phyloP scores from a whole-genome alignment of 306 rosid species.

The Malus sieversii region DNA sequence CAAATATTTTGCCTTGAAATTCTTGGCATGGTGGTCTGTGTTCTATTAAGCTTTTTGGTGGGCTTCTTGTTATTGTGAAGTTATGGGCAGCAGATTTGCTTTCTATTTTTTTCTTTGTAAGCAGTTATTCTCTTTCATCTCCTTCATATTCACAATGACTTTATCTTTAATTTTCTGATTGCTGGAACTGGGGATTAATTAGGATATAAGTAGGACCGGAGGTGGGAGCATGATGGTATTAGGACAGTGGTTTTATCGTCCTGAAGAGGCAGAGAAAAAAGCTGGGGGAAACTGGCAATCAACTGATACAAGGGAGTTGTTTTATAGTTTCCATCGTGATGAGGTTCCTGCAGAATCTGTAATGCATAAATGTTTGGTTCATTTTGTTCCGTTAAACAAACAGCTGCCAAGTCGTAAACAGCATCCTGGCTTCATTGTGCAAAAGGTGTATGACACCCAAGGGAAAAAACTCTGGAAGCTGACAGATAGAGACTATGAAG shows the following conservation, averaged over 20 bases:
- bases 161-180: conserved; percentile 1
- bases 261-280: conserved; percentile 88
- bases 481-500: conserved; percentile 84
- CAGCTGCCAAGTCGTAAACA: conserved; percentile 83
- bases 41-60: neutral
- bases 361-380: conserved; percentile 90
- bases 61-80: neutral
- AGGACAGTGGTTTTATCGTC: conserved; percentile 98
- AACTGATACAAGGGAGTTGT: conserved; percentile 83
- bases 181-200: conserved; percentile 20
- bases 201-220: conserved; percentile 62
- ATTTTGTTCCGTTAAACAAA: conserved; percentile 79
- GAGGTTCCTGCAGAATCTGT: conserved; percentile 95
- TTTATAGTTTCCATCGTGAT: conserved; percentile 95
- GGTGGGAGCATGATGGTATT: conserved; percentile 62
- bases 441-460: conserved; percentile 86
- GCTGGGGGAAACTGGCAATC: conserved; percentile 91
- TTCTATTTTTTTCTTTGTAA: neutral
- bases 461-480: conserved; percentile 87
- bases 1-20: neutral
- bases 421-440: conserved; percentile 89
- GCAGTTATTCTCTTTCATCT: neutral
- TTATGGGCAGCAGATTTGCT: conserved; percentile 8
- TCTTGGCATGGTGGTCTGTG: conserved; percentile 4
- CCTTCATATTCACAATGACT: neutral